phyloP scores from a whole-genome alignment of 2,329 filamentous ascomycete species.

The Fusarium nurragi region DNA sequence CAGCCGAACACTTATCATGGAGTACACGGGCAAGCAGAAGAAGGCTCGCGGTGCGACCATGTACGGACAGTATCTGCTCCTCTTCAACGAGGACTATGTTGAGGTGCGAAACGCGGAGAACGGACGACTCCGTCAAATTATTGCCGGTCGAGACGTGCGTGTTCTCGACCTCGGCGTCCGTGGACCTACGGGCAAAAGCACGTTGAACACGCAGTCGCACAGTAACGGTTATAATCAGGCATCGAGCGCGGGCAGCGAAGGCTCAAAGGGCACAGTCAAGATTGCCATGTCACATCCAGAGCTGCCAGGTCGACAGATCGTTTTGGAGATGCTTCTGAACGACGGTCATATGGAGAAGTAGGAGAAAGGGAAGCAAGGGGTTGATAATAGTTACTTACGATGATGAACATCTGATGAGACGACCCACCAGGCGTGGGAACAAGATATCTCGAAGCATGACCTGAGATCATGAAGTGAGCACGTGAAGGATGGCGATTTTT shows the following conservation, averaged over 20 bases:
- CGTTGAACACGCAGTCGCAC: slow-evolving; percentile 47
- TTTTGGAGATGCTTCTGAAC: slow-evolving; percentile 92
- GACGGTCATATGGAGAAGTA: slow-evolving; percentile 73
- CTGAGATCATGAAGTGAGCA: slow-evolving; percentile 3
- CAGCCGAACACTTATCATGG: slow-evolving; percentile 93
- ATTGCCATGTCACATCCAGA: slow-evolving; percentile 95
- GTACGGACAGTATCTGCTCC: slow-evolving; percentile 88
- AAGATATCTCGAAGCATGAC: slow-evolving; percentile 1
- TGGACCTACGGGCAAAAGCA: slow-evolving; percentile 64
- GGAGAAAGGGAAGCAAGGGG: neutral
- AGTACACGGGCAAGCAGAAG: slow-evolving; percentile 90
- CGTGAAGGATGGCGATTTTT: neutral
- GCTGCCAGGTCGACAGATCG: slow-evolving; percentile 82
- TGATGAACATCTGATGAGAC: slow-evolving; percentile 14
- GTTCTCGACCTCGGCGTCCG: slow-evolving; percentile 86
- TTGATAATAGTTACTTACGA: slow-evolving; percentile 11
- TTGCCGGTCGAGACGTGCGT: slow-evolving; percentile 88
- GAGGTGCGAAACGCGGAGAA: slow-evolving; percentile 98
- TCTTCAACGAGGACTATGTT: slow-evolving; percentile 96
- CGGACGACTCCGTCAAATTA: slow-evolving; percentile 90
- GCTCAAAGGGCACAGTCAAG: slow-evolving; percentile 82
- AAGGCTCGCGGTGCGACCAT: slow-evolving; percentile 85
- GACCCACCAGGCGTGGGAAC: slow-evolving; percentile 9
- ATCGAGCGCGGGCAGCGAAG: slow-evolving; percentile 52
- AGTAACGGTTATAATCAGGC: slow-evolving; percentile 50